Conservation (phyloP, 2,329 filamentous ascomycete species). For the Septoria petroselini region DNA sequence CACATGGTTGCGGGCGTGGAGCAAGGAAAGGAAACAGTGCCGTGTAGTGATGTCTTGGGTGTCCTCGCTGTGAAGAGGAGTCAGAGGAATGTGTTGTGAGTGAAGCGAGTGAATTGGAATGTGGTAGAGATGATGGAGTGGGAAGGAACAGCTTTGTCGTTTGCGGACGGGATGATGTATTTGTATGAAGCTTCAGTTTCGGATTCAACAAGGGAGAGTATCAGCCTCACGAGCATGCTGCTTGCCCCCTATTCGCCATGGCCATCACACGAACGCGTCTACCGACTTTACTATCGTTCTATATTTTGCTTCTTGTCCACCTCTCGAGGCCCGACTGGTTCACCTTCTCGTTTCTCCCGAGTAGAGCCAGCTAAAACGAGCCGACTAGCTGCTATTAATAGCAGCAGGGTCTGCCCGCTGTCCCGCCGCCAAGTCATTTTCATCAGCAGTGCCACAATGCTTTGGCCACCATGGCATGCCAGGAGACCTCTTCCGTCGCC, state of each 20-base stretch:
- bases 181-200: too few species aligned
- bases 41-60: neutral
- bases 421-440: conserved; percentile 5
- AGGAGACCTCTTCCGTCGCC: neutral
- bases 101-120: neutral
- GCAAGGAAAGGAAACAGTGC: conserved; percentile 13
- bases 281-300: too few species aligned
- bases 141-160: neutral
- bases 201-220: too few species aligned
- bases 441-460: neutral
- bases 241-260: too few species aligned
- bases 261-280: too few species aligned
- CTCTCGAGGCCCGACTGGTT: neutral
- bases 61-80: neutral
- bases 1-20: conserved; percentile 12
- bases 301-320: too few species aligned
- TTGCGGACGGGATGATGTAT: too few species aligned
- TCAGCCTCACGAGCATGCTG: too few species aligned
- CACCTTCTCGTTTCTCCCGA: neutral
- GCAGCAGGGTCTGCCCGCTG: neutral
- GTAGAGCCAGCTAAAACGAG: too few species aligned
- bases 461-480: conserved; percentile 6
- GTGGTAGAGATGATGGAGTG: neutral
- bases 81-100: too few species aligned
- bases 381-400: conserved; percentile 4